Evolutionary conservation across 2,329 filamentous ascomycete species (phyloP).

Genomic region (Parastagonospora avenae): DNA sequence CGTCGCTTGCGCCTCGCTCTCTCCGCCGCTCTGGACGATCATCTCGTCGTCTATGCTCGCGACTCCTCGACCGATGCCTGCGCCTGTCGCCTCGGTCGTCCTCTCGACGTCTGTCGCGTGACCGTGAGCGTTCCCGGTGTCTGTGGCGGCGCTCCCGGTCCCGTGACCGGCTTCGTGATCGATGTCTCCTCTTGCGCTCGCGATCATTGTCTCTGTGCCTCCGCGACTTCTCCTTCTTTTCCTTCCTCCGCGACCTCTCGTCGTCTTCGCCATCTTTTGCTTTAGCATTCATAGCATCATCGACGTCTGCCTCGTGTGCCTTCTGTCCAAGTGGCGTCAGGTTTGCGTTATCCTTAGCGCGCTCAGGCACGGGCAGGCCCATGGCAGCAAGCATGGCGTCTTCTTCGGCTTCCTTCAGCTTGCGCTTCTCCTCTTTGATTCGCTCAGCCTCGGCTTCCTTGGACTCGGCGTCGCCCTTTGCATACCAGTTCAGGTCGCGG

Average conservation of each 20-base stretch:
- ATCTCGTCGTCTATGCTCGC: slow-evolving; percentile 30
- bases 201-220: slow-evolving; percentile 32
- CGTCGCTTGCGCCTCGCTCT: slow-evolving; percentile 27
- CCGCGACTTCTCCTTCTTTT: slow-evolving; percentile 31
- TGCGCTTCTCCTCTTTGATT: slow-evolving; percentile 71
- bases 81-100: slow-evolving; percentile 37
- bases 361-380: slow-evolving; percentile 73
- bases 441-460: slow-evolving; percentile 65
- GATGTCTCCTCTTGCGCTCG: slow-evolving; percentile 29
- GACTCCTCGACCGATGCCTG: slow-evolving; percentile 36
- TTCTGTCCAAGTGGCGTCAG: slow-evolving; percentile 62
- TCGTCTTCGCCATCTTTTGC: slow-evolving; percentile 45
- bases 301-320: slow-evolving; percentile 60
- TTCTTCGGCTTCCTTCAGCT: slow-evolving; percentile 88
- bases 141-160: slow-evolving; percentile 36
- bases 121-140: slow-evolving; percentile 36
- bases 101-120: slow-evolving; percentile 32
- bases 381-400: slow-evolving; percentile 85
- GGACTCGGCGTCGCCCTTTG: slow-evolving; percentile 60
- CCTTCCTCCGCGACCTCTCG: slow-evolving; percentile 20
- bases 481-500: slow-evolving; percentile 70
- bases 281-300: slow-evolving; percentile 58
- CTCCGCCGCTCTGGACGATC: slow-evolving; percentile 28
- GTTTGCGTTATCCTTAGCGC: slow-evolving; percentile 68
- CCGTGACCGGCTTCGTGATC: slow-evolving; percentile 34